Base-by-base conservation (phyloP, 164 flowering plant genomes). In the Houttuynia cordata region DNA sequence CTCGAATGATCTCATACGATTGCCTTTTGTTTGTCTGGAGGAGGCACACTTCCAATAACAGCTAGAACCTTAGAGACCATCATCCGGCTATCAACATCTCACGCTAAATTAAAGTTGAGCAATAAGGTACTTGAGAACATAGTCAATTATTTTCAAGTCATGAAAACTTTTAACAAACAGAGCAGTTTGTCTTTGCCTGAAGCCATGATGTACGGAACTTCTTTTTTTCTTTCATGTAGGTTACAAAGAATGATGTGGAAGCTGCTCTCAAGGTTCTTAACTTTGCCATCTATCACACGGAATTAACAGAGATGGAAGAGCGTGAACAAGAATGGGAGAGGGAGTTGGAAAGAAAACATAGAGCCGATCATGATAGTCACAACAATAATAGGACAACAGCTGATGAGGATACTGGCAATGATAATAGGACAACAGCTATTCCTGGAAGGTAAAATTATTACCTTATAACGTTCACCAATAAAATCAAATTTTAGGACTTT, bases 11-110 rank as follows among this genome's bases (percentile, higher is more conserved):
- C 8, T 53, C 56, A 53, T 53, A 17, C 13, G 3, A 22, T 24
- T 22, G 24, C 51, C 50, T 18, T 7, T 62, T 61, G 53, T 42
- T 21, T 59, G 99, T 76, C 85, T 62, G 89, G 84, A 7, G 84
- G 96, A 63, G 99, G 99, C 56, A 91, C 99, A 30, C 91, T 94
- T 68, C 99, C 99, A 62, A 93, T 93, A 21, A 93, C 99, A 68
- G 97, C 97, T 57, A 83, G 99, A 74, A 88, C 97, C 51, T 72
- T 93, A 39, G 99, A 93, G 79, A 93, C 99, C 55, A 93, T 93
- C 3, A 93, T 93, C 50, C 88, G 97, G 59, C 91, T 93, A 17
- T 93, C 97, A 61, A 93, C 97, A 70, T 96, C 99, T 59, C 99
- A 93, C 81, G 99, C 99, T 62, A 93, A 90, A 72, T 58, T 93